A percentile compares a stretch with the other conserved stretches of the same genome.
Conservation (phyloP, 2,329 filamentous ascomycete genomes). For the Clarireedia homoeocarpa region DNA sequence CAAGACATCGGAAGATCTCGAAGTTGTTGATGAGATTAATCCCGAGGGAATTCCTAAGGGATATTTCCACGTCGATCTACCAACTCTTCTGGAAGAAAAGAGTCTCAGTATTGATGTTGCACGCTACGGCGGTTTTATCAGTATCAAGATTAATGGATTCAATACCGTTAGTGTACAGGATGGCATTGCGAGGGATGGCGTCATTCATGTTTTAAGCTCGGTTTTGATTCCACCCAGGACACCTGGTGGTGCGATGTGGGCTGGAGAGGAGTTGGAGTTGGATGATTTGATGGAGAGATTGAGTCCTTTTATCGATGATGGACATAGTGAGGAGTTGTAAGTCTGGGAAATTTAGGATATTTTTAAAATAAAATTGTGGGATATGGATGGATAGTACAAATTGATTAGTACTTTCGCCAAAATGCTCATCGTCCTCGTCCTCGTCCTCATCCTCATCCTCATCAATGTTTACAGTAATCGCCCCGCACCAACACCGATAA, state of each 20-base stretch:
- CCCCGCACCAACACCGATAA: too few species aligned
- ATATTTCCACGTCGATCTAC: constrained; percentile 57
- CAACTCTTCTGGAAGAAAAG: constrained; percentile 61
- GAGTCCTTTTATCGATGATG: constrained; percentile 12
- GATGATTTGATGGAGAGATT: constrained; percentile 48
- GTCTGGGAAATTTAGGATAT: neutral
- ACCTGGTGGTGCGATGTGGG: constrained; percentile 40
- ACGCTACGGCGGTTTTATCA: constrained; percentile 58
- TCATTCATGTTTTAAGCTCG: constrained; percentile 66
- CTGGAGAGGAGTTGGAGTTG: constrained; percentile 45
- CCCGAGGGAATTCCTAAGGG: constrained; percentile 27
- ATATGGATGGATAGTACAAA: too few species aligned
- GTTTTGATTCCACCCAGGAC: constrained; percentile 66
- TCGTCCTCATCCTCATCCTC: too few species aligned
- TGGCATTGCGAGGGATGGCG: constrained; percentile 68
- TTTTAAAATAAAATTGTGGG: too few species aligned
- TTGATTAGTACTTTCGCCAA: too few species aligned
- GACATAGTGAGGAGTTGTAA: constrained; percentile 15
- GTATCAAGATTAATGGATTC: constrained; percentile 69
- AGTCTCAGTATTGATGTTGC: constrained; percentile 64
- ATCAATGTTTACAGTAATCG: too few species aligned
- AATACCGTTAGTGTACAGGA: constrained; percentile 59
- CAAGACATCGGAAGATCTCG: constrained; percentile 22
- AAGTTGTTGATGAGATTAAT: constrained; percentile 20
- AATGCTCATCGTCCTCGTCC: too few species aligned